Percentiles rank a stretch among this genome's conserved stretches.
Conservation (phyloP, 1,139 yeast species). For the Torulaspora globosa region DNA sequence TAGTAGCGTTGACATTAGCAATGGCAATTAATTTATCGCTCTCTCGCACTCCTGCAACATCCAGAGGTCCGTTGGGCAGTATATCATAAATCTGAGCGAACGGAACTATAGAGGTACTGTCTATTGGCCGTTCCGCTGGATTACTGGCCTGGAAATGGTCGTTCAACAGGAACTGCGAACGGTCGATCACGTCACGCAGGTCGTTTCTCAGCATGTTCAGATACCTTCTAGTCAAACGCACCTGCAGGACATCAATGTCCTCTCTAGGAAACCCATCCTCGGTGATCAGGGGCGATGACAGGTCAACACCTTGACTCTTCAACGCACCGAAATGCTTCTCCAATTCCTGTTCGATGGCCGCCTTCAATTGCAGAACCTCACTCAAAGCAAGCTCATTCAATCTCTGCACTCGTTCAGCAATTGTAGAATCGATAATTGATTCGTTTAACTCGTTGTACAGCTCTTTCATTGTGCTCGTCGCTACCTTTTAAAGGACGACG, state of each 20-base stretch:
- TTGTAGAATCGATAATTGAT: conserved; percentile 8
- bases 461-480: not conserved
- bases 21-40: conserved; percentile 52
- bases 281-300: conserved; percentile 63
- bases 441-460: conserved; percentile 5
- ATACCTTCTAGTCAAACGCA: conserved; percentile 57
- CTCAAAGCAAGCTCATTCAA: conserved; percentile 11
- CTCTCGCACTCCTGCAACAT: conserved; percentile 38
- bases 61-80: conserved; percentile 48
- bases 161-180: conserved; percentile 46
- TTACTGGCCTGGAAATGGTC: conserved; percentile 39
- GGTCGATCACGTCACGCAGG: conserved; percentile 47
- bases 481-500: too few species aligned
- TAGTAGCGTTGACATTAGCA: conserved; percentile 52
- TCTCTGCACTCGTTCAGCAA: conserved; percentile 4
- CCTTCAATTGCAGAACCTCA: conserved; percentile 19
- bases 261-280: conserved; percentile 79
- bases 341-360: conserved; percentile 23
- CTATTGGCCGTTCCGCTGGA: conserved; percentile 5
- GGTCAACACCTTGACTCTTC: conserved; percentile 43
- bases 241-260: conserved; percentile 73
- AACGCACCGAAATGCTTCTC: conserved; percentile 17
- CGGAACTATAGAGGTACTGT: conserved; percentile 39
- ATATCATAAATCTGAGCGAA: conserved; percentile 57
- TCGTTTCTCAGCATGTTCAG: conserved; percentile 71